Evolutionary conservation across 345 rosid species (phyloP), one percentile per base, ranked within the genome.

Genomic region (Eucalyptus curtisii): DNA sequence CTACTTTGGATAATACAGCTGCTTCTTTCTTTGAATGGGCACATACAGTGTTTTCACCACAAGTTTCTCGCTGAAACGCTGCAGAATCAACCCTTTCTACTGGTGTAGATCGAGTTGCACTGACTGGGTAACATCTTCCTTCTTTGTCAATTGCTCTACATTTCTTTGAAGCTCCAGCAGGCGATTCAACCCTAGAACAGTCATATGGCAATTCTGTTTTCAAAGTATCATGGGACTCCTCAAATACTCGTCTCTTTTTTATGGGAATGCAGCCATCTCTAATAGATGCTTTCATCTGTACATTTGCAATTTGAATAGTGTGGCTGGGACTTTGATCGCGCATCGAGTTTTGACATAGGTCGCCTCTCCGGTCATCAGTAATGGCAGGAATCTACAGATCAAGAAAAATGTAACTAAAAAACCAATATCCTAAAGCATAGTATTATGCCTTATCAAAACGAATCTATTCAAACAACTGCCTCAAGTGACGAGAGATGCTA

Each of bases 1-100:
- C 94, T 89, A 90, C 48, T 89, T 91, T 92, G 91, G 88, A 52
- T 91, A 88, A 88, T 86, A 89, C 88, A 86, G 85, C 86, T 44
- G 42, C 61, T 76, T 76, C 82, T 37, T 37, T 76, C 82, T 76
- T 76, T 37, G 82, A 76, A 61, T 91, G 91, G 89, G 91, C 88
- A 91, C 86, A 91, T 88, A 87, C 37, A 87, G 68, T 88, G 85
- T 87, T 91, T 90, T 88, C 92, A 85, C 76, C 89, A 86, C 31
- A 66, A 88, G 82, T 89, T 90, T 94, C 91, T 88, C 79, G 87
- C 52, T 88, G 90, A 79, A 90, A 91, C 47, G 88, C 90, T 88
- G 86, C 89, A n/a, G 86, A 89, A 48, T 89, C 91, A 87, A 86
- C 91, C 90, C 87, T 89, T 88, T 88, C 88, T 24, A 87, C 85